Evolutionary conservation across 1,284 basidiomycete genomes (phyloP).

Genomic region (Malassezia restricta): DNA sequence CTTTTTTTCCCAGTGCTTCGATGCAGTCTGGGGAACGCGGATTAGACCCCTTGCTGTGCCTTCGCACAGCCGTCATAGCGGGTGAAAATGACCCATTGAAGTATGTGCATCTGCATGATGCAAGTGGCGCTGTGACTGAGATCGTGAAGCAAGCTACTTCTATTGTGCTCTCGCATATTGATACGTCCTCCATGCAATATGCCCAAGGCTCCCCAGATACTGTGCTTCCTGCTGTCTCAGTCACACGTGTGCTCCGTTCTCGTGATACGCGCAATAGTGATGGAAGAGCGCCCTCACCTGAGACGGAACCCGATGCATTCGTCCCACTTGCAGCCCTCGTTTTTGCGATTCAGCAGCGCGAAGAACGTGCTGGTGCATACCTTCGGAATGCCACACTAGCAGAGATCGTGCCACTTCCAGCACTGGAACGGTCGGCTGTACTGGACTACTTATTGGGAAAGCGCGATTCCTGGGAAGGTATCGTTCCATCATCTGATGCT

Average conservation of each 20-base stretch:
- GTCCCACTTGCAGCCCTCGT: slow-evolving; percentile 32
- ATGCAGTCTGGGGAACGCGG: no score
- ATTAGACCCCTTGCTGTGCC: slow-evolving; percentile 5
- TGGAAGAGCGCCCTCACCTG: slow-evolving; percentile 13
- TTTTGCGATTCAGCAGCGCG: slow-evolving; percentile 31
- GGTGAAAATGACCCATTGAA: slow-evolving; percentile 2
- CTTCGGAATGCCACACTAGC: slow-evolving; percentile 30
- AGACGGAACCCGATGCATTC: slow-evolving; percentile 23
- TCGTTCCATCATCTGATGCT: slow-evolving; percentile 8
- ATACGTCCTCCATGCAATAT: not conserved
- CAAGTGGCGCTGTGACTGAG: not conserved
- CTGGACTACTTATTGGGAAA: slow-evolving; percentile 36
- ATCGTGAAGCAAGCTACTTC: not conserved
- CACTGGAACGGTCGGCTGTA: slow-evolving; percentile 30
- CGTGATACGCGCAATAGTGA: slow-evolving; percentile 8
- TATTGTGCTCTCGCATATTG: not conserved
- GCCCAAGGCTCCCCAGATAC: not conserved
- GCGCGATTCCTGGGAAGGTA: slow-evolving; percentile 30
- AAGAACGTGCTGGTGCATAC: slow-evolving; percentile 35
- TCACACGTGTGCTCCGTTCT: slow-evolving; percentile 22
- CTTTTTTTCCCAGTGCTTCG: no score
- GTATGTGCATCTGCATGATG: not conserved
- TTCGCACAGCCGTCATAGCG: slow-evolving; percentile 2
- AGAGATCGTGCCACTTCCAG: slow-evolving; percentile 28
- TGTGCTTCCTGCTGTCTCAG: slow-evolving; percentile 1